Evolutionary conservation across 768 basidiomycete genomes (phyloP), one percentile per base, ranked within the genome.

Genomic region (Suillus paluster): DNA sequence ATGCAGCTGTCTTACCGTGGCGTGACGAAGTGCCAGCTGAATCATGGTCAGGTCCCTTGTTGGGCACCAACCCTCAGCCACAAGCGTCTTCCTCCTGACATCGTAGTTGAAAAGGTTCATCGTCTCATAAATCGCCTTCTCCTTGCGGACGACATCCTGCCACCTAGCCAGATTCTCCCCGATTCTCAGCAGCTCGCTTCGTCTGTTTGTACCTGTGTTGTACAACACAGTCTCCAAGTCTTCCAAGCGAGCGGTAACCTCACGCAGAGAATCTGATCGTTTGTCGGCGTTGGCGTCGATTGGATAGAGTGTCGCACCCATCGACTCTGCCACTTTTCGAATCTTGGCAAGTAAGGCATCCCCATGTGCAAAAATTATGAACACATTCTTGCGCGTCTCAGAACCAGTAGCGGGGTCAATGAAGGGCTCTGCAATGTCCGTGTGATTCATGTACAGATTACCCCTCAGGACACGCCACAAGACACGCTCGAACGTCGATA

Each of bases 321-420:
- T 98, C n/a, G 95, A 97, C 77, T 98, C 97, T 30, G 96, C 92
- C 58, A 99, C 92, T 76, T 95, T 98, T 73, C 96, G 92, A 71
- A 99, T 98, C 84, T 99, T 99, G 65, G 93, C 85, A 33, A 99
- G 86, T 23, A 99, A 81, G 21, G 91, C 88, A 42, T 93, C 89
- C 19, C 97, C 97, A 68, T 99, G 96, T 0, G 97, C 97, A 69
- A 99, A 99, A 72, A 99, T 99, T 79, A 99, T 97, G 81, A 99
- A 99, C 44, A 99, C 97, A 69, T 98, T 95, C 85, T 99, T 99
- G 80, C 92, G 87, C 23, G 91, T 92, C 79, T 96, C 92, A 21
- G 78, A 80, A 39, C 90, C 91, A 0, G 92, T 92, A 23, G 81
- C 83, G 15, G 95, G 91, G 72, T 99, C 94, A 61, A 94, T 83